Evolutionary conservation across 2,329 filamentous ascomycete species (phyloP).

Genomic region (Beauveria australis): DNA sequence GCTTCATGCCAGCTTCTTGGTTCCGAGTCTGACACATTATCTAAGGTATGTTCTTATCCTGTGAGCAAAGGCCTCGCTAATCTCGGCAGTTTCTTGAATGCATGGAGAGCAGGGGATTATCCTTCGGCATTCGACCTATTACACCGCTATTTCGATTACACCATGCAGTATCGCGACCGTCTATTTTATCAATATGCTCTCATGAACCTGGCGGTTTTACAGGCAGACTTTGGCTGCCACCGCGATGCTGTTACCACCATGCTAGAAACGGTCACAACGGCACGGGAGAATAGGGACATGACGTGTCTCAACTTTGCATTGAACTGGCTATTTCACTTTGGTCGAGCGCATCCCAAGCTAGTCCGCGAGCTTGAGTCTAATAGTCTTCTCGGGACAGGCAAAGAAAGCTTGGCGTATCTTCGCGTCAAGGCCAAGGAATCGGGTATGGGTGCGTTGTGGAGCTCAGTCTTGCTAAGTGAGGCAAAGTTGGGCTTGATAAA

Average conservation of each 20-base stretch:
- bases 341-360: constrained; percentile 73
- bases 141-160: constrained; percentile 95
- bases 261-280: constrained; percentile 91
- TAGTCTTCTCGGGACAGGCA: constrained; percentile 68
- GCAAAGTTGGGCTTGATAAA: constrained; percentile 70
- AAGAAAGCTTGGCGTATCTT: constrained; percentile 74
- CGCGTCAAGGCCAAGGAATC: constrained; percentile 79
- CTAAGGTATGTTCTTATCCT: constrained; percentile 42
- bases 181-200: constrained; percentile 91
- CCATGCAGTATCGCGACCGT: constrained; percentile 75
- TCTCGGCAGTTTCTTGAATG: constrained; percentile 66
- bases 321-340: constrained; percentile 93
- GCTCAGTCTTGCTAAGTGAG: constrained; percentile 76
- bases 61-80: constrained; percentile 12
- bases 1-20: constrained; percentile 55
- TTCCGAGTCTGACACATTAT: constrained; percentile 69
- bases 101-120: constrained; percentile 87
- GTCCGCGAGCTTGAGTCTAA: constrained; percentile 61
- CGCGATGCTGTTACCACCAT: constrained; percentile 87
- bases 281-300: constrained; percentile 86
- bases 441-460: constrained; percentile 78
- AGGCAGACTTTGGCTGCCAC: constrained; percentile 90
- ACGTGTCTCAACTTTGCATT: constrained; percentile 89
- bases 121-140: constrained; percentile 82
- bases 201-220: constrained; percentile 85